Conservation (phyloP, 2,329 filamentous ascomycete species). For the Tolypocladium pustulatum region DNA sequence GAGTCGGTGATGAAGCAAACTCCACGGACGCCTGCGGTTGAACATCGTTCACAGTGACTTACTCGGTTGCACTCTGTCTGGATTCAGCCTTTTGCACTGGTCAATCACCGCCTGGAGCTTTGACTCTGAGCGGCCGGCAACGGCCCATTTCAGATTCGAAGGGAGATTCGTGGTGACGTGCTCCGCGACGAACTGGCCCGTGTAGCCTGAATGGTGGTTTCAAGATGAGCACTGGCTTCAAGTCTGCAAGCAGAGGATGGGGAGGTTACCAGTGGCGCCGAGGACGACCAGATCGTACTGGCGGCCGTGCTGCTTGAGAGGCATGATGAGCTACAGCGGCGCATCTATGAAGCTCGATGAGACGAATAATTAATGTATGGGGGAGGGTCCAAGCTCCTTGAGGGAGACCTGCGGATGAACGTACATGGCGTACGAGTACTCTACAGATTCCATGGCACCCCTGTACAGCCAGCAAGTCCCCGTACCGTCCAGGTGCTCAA, state of each 20-base stretch:
- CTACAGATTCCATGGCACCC: not conserved
- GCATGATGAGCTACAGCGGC: slow-evolving; percentile 20
- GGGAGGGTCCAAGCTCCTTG: not conserved
- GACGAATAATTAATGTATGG: not conserved
- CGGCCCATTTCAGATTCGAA: slow-evolving; percentile 74
- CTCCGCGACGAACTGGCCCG: slow-evolving; percentile 65
- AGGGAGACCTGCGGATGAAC: not conserved
- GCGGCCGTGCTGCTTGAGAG: slow-evolving; percentile 37
- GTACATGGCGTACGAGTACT: not conserved
- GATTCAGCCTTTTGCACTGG: slow-evolving; percentile 55
- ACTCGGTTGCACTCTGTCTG: slow-evolving; percentile 63
- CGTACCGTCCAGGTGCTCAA: not conserved
- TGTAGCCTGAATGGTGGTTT: slow-evolving; percentile 55
- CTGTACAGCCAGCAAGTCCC: no score
- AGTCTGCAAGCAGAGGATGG: not conserved
- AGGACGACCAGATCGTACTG: slow-evolving; percentile 48
- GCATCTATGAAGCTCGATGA: not conserved
- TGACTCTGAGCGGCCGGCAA: slow-evolving; percentile 68
- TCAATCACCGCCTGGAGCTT: slow-evolving; percentile 63
- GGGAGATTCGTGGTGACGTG: slow-evolving; percentile 62
- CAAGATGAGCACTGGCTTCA: not conserved
- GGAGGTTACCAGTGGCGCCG: slow-evolving; percentile 41
- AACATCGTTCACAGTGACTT: slow-evolving; percentile 13
- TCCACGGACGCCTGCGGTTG: not conserved
- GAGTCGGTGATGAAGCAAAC: not conserved